Percentiles rank a stretch among this genome's conserved stretches.
Evolutionary conservation across 2,329 filamentous ascomycete genomes (phyloP).

Genomic region (Diplodia seriata): DNA sequence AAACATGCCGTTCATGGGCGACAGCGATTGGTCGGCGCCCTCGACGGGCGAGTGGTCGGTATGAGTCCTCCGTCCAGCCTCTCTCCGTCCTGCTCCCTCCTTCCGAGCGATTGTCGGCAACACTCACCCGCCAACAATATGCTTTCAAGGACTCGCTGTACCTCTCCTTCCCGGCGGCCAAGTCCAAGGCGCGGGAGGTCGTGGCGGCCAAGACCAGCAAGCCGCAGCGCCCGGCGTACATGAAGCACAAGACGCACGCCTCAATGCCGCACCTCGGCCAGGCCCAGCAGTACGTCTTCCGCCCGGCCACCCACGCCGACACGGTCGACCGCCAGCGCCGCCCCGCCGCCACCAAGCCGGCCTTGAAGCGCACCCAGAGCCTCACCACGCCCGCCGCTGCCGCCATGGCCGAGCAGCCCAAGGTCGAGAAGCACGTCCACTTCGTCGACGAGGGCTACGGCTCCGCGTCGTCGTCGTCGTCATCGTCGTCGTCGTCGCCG

Average conservation of each 20-base stretch:
- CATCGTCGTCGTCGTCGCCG: not conserved
- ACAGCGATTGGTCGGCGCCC: slow-evolving; percentile 16
- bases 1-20: slow-evolving; percentile 26
- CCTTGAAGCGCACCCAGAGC: slow-evolving; percentile 13
- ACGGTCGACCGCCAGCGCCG: slow-evolving; percentile 11
- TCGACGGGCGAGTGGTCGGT: slow-evolving; percentile 19
- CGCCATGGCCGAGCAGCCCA: not conserved
- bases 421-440: slow-evolving; percentile 29
- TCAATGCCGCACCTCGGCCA: slow-evolving; percentile 13
- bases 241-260: slow-evolving; percentile 18
- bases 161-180: not conserved
- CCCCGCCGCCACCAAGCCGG: slow-evolving; percentile 7
- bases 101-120: slow-evolving; percentile 23
- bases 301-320: slow-evolving; percentile 19
- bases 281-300: slow-evolving; percentile 10
- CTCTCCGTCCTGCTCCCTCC: not conserved
- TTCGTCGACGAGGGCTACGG: slow-evolving; percentile 31
- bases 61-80: slow-evolving; percentile 22
- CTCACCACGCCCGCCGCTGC: not conserved
- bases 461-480: slow-evolving; percentile 2
- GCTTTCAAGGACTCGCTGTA: slow-evolving; percentile 23
- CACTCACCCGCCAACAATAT: slow-evolving; percentile 30
- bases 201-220: not conserved
- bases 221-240: not conserved
- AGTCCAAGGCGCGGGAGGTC: slow-evolving; percentile 12